Evolutionary conservation across 768 basidiomycete genomes (phyloP).

Genomic region (Saitozyma sp.): DNA sequence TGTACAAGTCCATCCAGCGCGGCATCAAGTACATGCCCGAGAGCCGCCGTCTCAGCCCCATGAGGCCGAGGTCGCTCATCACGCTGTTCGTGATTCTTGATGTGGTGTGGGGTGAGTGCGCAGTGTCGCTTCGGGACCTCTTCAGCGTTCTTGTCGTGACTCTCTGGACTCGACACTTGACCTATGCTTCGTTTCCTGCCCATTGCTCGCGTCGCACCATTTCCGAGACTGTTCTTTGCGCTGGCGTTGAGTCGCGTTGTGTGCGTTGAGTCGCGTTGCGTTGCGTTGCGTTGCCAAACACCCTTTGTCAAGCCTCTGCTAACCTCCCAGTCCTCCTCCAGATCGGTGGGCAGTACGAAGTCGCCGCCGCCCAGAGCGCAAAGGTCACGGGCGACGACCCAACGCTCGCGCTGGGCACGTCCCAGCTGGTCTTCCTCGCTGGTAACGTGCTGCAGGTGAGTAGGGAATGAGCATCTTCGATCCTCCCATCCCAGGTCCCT

Average conservation of each 20-base stretch:
- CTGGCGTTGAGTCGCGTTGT: background rate
- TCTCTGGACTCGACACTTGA: no score
- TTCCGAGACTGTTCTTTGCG: no score
- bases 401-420: slow-evolving; percentile 35
- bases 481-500: background rate
- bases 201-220: no score
- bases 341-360: slow-evolving; percentile 30
- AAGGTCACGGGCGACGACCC: slow-evolving; percentile 21
- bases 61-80: slow-evolving; percentile 31
- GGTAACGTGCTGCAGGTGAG: slow-evolving; percentile 28
- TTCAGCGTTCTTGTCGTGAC: no score
- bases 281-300: no score
- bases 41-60: slow-evolving; percentile 23
- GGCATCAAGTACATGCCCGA: slow-evolving; percentile 34
- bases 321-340: slow-evolving; percentile 25
- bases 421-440: slow-evolving; percentile 28
- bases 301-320: background rate
- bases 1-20: slow-evolving; percentile 38
- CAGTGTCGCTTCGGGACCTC: no score
- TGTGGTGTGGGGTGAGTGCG: no score
- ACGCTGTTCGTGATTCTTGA: no score
- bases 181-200: no score
- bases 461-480: no score
- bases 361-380: slow-evolving; percentile 21
- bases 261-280: slow-evolving; percentile 7